Evolutionary conservation across 306 rosid species (phyloP).

Genomic region (Carpinus viminea): DNA sequence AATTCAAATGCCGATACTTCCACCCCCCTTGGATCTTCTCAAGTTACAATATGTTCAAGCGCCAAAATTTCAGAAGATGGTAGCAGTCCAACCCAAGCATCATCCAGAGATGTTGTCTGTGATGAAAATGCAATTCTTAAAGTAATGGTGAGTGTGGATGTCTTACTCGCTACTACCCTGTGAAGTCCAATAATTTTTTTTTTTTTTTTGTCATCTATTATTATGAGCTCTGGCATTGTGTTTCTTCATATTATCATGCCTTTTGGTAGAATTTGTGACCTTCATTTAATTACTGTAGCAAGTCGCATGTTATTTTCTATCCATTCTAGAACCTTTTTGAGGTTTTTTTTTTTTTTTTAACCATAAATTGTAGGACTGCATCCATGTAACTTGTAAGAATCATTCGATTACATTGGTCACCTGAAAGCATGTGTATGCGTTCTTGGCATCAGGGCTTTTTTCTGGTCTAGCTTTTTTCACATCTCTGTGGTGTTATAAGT

Average conservation of each 20-base stretch:
- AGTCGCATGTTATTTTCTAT: background rate
- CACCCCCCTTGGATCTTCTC: slow-evolving; percentile 79
- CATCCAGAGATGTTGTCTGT: slow-evolving; percentile 66
- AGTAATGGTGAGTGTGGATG: slow-evolving; percentile 78
- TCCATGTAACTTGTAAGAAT: background rate
- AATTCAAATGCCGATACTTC: slow-evolving; percentile 80
- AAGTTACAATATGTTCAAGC: slow-evolving; percentile 69
- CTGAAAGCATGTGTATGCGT: background rate
- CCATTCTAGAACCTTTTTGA: background rate
- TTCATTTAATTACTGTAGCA: background rate
- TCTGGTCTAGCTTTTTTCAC: background rate
- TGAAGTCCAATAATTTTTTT: background rate
- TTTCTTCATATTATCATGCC: background rate
- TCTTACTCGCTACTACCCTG: background rate
- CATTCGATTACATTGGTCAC: background rate
- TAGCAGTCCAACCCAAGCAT: slow-evolving; percentile 78
- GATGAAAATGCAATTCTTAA: slow-evolving; percentile 92
- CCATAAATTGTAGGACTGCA: background rate
- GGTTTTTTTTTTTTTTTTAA: background rate
- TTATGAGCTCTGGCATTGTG: background rate
- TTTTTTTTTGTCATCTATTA: background rate
- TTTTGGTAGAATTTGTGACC: background rate
- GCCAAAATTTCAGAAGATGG: slow-evolving; percentile 81
- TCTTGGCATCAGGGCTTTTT: background rate
- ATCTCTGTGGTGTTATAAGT: background rate